Evolutionary conservation across 2,329 filamentous ascomycete species (phyloP).

Genomic region (Hypoxylon sp.): DNA sequence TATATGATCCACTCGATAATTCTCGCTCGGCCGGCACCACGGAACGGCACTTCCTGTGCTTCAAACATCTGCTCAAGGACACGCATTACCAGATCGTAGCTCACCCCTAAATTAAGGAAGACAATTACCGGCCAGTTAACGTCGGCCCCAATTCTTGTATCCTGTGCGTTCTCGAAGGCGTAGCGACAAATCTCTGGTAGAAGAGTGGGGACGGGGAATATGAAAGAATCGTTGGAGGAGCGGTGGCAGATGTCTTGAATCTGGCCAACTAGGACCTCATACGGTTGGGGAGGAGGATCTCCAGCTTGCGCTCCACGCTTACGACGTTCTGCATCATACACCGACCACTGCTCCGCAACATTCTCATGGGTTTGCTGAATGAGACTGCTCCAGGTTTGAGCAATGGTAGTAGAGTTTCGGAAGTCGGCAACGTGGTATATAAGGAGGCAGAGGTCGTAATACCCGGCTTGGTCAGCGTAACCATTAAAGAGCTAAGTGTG

Average conservation of each 20-base stretch:
- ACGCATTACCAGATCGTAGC: conserved; percentile 69
- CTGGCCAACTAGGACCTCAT: conserved; percentile 77
- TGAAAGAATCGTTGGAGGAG: conserved; percentile 75
- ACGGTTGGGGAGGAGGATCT: conserved; percentile 69
- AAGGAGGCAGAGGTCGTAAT: conserved; percentile 92
- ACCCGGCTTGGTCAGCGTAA: conserved; percentile 90
- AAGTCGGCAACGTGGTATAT: conserved; percentile 95
- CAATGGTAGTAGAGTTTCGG: conserved; percentile 87
- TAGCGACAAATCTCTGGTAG: conserved; percentile 76
- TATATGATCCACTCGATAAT: conserved; percentile 70
- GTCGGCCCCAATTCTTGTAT: conserved; percentile 70
- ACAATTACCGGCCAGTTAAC: conserved; percentile 71
- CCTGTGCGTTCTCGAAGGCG: conserved; percentile 71
- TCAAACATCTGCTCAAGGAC: conserved; percentile 72
- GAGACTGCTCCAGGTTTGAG: conserved; percentile 85
- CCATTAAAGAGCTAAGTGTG: conserved; percentile 83
- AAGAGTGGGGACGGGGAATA: conserved; percentile 74
- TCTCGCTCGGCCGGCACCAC: conserved; percentile 63
- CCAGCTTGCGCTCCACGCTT: conserved; percentile 53
- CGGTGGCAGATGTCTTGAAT: conserved; percentile 76
- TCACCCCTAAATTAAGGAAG: conserved; percentile 70
- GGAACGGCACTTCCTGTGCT: conserved; percentile 72
- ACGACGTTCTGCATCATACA: conserved; percentile 60
- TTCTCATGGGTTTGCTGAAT: conserved; percentile 79
- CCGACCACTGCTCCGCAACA: conserved; percentile 61